Percentiles rank a stretch among this genome's conserved stretches.
phyloP scores from a whole-genome alignment of 164 flowering plant species.

The Stephania yunnanensis region DNA sequence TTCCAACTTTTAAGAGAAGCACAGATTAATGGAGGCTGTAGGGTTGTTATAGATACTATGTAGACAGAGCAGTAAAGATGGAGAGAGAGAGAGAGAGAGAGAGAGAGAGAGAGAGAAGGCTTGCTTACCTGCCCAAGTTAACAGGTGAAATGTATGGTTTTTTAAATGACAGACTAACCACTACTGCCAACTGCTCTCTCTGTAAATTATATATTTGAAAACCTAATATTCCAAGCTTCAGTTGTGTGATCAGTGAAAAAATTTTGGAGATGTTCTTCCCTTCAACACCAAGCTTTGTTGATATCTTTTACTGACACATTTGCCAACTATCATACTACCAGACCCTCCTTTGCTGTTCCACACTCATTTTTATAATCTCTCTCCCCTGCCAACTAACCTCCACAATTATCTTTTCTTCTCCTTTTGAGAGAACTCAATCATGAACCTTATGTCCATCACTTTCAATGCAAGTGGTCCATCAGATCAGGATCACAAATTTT shows the following conservation, averaged over 20 bases:
- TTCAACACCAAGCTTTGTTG: conserved; percentile 59
- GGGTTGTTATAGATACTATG: conserved; percentile 2
- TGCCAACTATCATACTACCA: conserved; percentile 58
- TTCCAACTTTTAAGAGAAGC: conserved; percentile 17
- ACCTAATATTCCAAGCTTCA: background rate
- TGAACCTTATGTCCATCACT: conserved; percentile 31
- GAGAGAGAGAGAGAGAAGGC: conserved; percentile 23
- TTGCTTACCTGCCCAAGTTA: conserved; percentile 53
- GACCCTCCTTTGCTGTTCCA: conserved; percentile 57
- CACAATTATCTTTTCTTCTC: conserved; percentile 14
- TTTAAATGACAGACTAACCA: conserved; percentile 60
- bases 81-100: conserved; percentile 18
- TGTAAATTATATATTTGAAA: conserved; percentile 41
- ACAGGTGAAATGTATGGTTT: conserved; percentile 39
- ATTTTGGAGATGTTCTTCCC: conserved; percentile 53
- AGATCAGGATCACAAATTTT: background rate
- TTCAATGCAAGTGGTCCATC: conserved; percentile 14
- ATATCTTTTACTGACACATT: conserved; percentile 75
- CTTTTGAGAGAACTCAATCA: conserved; percentile 25
- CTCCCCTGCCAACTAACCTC: conserved; percentile 51
- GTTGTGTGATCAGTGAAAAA: background rate
- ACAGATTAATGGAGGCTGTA: conserved; percentile 11
- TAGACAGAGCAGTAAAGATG: conserved; percentile 6
- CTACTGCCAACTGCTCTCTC: conserved; percentile 67
- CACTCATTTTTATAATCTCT: conserved; percentile 39